phyloP scores from a whole-genome alignment of 768 basidiomycete species.

The Vararia minispora region DNA sequence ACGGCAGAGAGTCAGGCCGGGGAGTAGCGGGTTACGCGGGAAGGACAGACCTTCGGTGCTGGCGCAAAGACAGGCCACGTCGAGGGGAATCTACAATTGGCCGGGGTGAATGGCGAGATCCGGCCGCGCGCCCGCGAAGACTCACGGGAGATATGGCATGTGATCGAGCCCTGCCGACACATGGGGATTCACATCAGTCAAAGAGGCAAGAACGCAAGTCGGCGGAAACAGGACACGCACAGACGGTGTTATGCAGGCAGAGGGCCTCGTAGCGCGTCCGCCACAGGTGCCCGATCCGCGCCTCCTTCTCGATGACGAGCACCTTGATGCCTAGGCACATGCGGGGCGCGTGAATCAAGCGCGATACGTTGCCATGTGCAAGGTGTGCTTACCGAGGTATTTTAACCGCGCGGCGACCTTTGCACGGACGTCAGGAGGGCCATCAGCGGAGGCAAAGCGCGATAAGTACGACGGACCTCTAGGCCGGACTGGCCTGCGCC shows the following conservation, averaged over 20 bases:
- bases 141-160: slow-evolving; percentile 33
- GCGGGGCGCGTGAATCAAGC: no score
- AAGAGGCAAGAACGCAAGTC: neutral
- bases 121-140: neutral
- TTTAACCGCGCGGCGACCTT: slow-evolving; percentile 57
- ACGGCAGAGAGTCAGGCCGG: no score
- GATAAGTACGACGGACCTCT: neutral
- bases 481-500: neutral
- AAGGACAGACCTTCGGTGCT: slow-evolving; percentile 24
- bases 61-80: slow-evolving; percentile 8
- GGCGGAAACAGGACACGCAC: slow-evolving; percentile 22
- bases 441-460: slow-evolving; percentile 37
- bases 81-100: slow-evolving; percentile 19
- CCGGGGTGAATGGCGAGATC: neutral
- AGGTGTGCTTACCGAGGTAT: no score
- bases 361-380: no score
- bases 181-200: neutral
- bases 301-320: slow-evolving; percentile 46
- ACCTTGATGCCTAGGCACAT: slow-evolving; percentile 39
- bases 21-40: no score
- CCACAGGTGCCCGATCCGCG: slow-evolving; percentile 47
- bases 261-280: slow-evolving; percentile 47
- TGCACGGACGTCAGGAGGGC: slow-evolving; percentile 61
- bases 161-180: slow-evolving; percentile 34
- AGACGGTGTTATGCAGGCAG: slow-evolving; percentile 42